Conservation (phyloP, 108 stramenopile genomes). For the Skeletonema potamos region DNA sequence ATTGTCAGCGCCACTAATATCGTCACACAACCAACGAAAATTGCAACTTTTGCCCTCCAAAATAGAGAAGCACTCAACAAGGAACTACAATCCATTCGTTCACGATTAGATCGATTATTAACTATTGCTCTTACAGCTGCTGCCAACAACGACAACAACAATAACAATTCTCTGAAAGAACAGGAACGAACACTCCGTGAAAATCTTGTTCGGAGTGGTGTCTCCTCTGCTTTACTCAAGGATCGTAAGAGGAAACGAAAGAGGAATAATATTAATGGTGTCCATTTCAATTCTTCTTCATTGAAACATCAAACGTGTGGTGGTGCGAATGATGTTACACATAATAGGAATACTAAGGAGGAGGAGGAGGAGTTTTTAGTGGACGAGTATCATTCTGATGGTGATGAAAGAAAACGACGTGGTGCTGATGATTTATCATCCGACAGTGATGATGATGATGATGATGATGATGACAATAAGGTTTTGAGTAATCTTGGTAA, state of each 20-base stretch:
- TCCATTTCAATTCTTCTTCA: background rate
- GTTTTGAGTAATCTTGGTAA: conserved; percentile 6
- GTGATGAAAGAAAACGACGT: conserved; percentile 19
- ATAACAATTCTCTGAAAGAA: background rate
- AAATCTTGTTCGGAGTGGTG: conserved; percentile 37
- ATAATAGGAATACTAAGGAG: background rate
- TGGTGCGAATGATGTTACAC: conserved; percentile 1
- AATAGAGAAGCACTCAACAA: conserved; percentile 32
- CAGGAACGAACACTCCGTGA: conserved; percentile 32
- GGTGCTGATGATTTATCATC: background rate
- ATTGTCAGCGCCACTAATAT: background rate
- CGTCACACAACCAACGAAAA: background rate
- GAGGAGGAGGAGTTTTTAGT: conserved; percentile 50
- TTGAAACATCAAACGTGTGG: background rate
- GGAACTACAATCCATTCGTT: conserved; percentile 24
- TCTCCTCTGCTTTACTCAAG: conserved; percentile 21
- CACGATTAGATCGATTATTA: conserved; percentile 30
- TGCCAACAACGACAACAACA: background rate
- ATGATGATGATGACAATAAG: conserved; percentile 28
- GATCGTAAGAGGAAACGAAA: conserved; percentile 35
- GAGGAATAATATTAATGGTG: background rate
- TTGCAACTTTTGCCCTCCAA: conserved; percentile 19
- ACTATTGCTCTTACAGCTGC: conserved; percentile 12
- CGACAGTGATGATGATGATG: conserved; percentile 32
- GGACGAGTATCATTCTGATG: conserved; percentile 55